phyloP scores from a whole-genome alignment of 2,329 filamentous ascomycete species.

The Pyricularia sp. region DNA sequence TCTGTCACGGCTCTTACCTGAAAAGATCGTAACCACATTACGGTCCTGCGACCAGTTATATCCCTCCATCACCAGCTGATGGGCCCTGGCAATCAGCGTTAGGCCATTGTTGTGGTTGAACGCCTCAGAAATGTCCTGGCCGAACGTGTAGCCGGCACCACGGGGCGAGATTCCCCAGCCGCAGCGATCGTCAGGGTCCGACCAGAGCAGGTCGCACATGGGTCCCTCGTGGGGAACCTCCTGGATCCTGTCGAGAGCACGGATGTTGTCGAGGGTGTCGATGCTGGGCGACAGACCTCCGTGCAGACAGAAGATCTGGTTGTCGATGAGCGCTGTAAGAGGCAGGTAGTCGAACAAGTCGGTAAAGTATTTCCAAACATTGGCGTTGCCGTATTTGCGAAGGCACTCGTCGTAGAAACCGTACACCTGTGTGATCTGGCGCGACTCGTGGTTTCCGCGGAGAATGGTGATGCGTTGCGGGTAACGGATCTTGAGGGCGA shows the following conservation, averaged over 20 bases:
- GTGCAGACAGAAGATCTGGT: slow-evolving; percentile 98
- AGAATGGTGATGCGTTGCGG: slow-evolving; percentile 97
- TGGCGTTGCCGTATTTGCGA: slow-evolving; percentile 97
- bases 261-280: slow-evolving; percentile 91
- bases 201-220: slow-evolving; percentile 98
- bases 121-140: slow-evolving; percentile 94
- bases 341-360: slow-evolving; percentile 98
- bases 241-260: slow-evolving; percentile 90
- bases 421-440: slow-evolving; percentile 98
- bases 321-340: slow-evolving; percentile 93
- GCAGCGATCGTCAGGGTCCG: slow-evolving; percentile 92
- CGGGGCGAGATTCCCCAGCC: slow-evolving; percentile 94
- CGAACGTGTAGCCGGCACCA: slow-evolving; percentile 91
- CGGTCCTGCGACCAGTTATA: slow-evolving; percentile 99
- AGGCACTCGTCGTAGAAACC: slow-evolving; percentile 99
- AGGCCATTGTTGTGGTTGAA: slow-evolving; percentile 99
- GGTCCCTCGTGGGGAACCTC: slow-evolving; percentile 97
- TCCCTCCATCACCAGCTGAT: slow-evolving; percentile 98
- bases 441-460: slow-evolving; percentile 96
- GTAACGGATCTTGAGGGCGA: slow-evolving; percentile 96
- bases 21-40: slow-evolving; percentile 98
- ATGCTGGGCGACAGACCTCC: slow-evolving; percentile 94
- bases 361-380: slow-evolving; percentile 99
- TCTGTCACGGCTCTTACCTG: slow-evolving; percentile 45
- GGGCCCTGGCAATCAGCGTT: slow-evolving; percentile 88